These are phyloP conservation scores for Cercospora zeina DNA, from an alignment of 2,329 filamentous ascomycete species.

Conservation along the genomic window DNA sequence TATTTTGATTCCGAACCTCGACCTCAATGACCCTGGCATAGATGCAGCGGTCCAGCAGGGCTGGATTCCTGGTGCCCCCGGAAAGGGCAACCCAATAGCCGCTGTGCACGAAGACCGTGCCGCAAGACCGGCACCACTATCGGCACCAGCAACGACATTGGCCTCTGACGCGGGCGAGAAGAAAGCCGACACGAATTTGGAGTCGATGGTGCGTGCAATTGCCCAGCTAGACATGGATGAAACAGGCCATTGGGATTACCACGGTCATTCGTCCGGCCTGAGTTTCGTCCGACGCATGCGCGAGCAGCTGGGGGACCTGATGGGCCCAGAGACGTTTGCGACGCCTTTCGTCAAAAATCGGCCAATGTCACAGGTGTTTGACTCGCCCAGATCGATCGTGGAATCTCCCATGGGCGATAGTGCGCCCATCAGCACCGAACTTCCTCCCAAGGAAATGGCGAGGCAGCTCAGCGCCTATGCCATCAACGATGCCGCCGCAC, in stretches of 20 bases:
- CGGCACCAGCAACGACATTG: constrained; percentile 29
- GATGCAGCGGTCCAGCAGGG: constrained; percentile 64
- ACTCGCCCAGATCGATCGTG: constrained; percentile 61
- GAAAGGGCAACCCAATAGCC: constrained; percentile 33
- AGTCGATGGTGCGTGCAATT: constrained; percentile 93
- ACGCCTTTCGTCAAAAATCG: constrained; percentile 59
- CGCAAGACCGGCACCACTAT: constrained; percentile 23
- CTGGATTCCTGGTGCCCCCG: constrained; percentile 43
- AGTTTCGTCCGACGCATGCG: constrained; percentile 86
- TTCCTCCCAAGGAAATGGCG: constrained; percentile 65
- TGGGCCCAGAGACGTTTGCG: constrained; percentile 63
- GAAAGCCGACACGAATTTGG: constrained; percentile 66
- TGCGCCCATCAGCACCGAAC: constrained; percentile 55
- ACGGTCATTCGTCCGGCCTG: constrained; percentile 86
- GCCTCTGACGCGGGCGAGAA: constrained; percentile 46
- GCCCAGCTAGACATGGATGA: constrained; percentile 91
- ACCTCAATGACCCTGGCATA: constrained; percentile 80
- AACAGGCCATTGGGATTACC: constrained; percentile 89
- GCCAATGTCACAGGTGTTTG: constrained; percentile 61
- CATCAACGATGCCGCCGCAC: constrained; percentile 61
- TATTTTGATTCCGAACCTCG: constrained; percentile 77
- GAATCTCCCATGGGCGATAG: constrained; percentile 63
- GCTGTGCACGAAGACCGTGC: constrained; percentile 15
- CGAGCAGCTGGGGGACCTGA: constrained; percentile 77
- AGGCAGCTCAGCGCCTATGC: constrained; percentile 59